Evolutionary conservation across 1,139 yeast genomes (phyloP), one percentile per base, ranked within the genome.

Genomic region (Yamadazyma jaroonii): DNA sequence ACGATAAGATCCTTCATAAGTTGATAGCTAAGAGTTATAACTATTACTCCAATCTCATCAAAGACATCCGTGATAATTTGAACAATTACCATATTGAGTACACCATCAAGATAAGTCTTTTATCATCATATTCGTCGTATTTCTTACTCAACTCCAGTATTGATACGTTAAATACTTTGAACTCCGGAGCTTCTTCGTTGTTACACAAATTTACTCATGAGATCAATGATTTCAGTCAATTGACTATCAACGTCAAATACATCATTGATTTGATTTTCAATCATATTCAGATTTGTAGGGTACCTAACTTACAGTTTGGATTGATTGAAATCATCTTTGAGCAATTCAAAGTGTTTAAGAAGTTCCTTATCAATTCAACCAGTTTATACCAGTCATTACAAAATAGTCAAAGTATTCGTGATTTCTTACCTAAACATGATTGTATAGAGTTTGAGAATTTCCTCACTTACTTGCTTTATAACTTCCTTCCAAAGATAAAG

Each of bases 101-200:
- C 40, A 62, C 73, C 2, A 61, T 71, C 3, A 57, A 61, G 30
- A 61, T 69, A 22, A 67, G 74, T 9, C 52, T 68, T 31, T 58
- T 63, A 37, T 57, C 71, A 1, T 59, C 68, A 2, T 67, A 70
- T 62, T 56, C 70, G 1, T 58, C 64, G 13, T 63, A 61, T 41
- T 51, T 67, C 29, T 64, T 67, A 32, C 47, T 56, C 11, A 62
- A 61, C 40, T 56, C 71, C 1, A 59, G 64, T n/a, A 51, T 61
- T 15, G 59, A 61, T 13, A 64, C 73, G 0, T 49, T 59, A 17
- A 50, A 60, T 29, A 50, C 67, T 25, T 54, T 68, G 50, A 54
- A 58, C 32, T 53, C 53, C 22, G 74, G 75, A 6, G 62, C 72
- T 0, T 57, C 69, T 0, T 55, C 67, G 2, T 48, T 69, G 15